phyloP scores from a whole-genome alignment of 495 filamentous ascomycete species.

The Talaromyces stipitatus region DNA sequence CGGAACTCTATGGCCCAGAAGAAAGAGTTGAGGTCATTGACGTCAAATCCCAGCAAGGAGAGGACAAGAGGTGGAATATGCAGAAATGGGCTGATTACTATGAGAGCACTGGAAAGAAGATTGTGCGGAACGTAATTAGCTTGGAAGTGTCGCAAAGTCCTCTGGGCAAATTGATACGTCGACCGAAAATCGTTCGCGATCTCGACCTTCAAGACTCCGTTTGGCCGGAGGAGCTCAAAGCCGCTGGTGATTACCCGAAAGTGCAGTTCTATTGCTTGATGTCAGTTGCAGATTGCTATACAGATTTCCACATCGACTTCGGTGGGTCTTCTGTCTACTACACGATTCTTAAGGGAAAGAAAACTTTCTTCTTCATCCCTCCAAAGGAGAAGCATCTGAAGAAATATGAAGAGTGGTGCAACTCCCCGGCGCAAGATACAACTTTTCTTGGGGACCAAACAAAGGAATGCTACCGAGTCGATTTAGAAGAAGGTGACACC shows the following conservation, averaged over 20 bases:
- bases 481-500: slow-evolving; percentile 65
- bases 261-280: slow-evolving; percentile 70
- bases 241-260: slow-evolving; percentile 50
- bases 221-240: slow-evolving; percentile 57
- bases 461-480: slow-evolving; percentile 67
- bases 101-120: slow-evolving; percentile 54
- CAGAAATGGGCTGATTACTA: slow-evolving; percentile 70
- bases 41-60: slow-evolving; percentile 66
- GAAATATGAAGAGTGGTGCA: slow-evolving; percentile 73
- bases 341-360: slow-evolving; percentile 67
- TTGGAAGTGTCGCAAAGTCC: slow-evolving; percentile 64
- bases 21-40: slow-evolving; percentile 67
- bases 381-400: slow-evolving; percentile 68
- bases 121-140: slow-evolving; percentile 70
- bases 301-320: slow-evolving; percentile 78
- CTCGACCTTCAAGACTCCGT: slow-evolving; percentile 66
- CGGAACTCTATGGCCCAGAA: slow-evolving; percentile 58
- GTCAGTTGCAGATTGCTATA: slow-evolving; percentile 74
- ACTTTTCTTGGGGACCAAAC: slow-evolving; percentile 61
- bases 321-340: slow-evolving; percentile 74
- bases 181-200: slow-evolving; percentile 64
- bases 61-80: slow-evolving; percentile 64
- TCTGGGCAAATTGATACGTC: slow-evolving; percentile 56
- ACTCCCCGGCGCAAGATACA: slow-evolving; percentile 62
- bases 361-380: slow-evolving; percentile 73